phyloP scores from a whole-genome alignment of 2,329 filamentous ascomycete species.

The Triangularia verruculosa region DNA sequence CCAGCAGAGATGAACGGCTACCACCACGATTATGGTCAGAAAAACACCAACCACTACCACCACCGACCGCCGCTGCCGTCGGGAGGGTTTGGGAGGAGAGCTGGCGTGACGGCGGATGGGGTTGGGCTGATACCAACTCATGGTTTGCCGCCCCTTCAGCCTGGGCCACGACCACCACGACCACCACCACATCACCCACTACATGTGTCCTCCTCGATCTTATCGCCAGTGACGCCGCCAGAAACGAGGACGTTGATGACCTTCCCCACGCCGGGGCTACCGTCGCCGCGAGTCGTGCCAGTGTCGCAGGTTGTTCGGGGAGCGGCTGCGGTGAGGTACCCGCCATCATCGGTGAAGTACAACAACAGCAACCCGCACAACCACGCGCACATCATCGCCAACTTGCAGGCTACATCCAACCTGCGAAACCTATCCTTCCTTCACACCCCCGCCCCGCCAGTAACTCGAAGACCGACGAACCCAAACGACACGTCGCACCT shows the following conservation, averaged over 20 bases:
- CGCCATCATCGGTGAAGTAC: background rate
- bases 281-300: constrained; percentile 17
- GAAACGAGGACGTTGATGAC: constrained; percentile 23
- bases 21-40: background rate
- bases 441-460: background rate
- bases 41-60: background rate
- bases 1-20: background rate
- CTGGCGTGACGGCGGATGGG: too few species aligned
- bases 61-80: too few species aligned
- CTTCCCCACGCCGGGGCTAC: constrained; percentile 24
- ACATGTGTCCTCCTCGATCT: background rate
- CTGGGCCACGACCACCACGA: background rate
- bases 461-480: background rate
- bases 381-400: background rate
- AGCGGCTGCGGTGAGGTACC: constrained; percentile 14
- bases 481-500: background rate
- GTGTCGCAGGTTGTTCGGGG: background rate
- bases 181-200: background rate
- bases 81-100: too few species aligned
- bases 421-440: background rate
- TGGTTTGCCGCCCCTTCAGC: background rate
- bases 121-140: background rate
- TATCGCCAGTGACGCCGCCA: background rate
- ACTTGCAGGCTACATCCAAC: background rate
- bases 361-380: background rate